phyloP scores from a whole-genome alignment of 495 filamentous ascomycete genomes.

The Annulohypoxylon moriforme region DNA sequence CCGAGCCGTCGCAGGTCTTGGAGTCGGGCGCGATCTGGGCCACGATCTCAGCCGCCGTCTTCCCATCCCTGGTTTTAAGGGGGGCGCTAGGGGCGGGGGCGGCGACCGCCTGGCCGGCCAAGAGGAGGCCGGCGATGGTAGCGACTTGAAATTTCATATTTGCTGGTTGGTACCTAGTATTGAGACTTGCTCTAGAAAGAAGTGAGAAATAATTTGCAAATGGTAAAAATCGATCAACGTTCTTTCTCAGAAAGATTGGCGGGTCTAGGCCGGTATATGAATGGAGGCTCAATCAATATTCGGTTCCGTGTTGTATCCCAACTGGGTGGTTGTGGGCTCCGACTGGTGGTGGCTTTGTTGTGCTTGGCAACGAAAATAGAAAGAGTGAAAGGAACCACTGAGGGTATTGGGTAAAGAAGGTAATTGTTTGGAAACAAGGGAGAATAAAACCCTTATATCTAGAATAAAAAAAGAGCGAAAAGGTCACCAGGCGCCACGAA shows the following conservation, averaged over 20 bases:
- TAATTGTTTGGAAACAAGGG: conserved; percentile 27
- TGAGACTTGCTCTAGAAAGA: conserved; percentile 19
- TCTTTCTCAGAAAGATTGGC: conserved; percentile 31
- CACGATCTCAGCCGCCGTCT: conserved; percentile 57
- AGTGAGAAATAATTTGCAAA: neutral
- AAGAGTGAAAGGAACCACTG: conserved; percentile 35
- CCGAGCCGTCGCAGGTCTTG: conserved; percentile 58
- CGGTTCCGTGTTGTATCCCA: conserved; percentile 12
- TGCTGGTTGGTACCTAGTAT: conserved; percentile 11
- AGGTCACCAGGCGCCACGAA: conserved; percentile 31
- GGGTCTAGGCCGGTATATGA: conserved; percentile 12
- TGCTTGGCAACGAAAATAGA: conserved; percentile 27
- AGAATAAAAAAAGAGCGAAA: conserved; percentile 34
- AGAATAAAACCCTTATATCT: conserved; percentile 13
- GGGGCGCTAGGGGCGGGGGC: conserved; percentile 33
- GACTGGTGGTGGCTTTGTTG: conserved; percentile 28
- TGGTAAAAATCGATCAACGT: conserved; percentile 28
- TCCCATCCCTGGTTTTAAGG: conserved; percentile 53
- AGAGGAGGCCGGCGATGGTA: conserved; percentile 39
- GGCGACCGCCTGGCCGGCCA: conserved; percentile 40
- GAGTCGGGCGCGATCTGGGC: conserved; percentile 62
- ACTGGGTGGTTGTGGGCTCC: neutral
- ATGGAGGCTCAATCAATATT: neutral
- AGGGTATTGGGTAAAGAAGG: conserved; percentile 32
- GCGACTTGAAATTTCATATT: conserved; percentile 43